Evolutionary conservation across 805 yeast species (phyloP).

Genomic region (Candida michaelii): DNA sequence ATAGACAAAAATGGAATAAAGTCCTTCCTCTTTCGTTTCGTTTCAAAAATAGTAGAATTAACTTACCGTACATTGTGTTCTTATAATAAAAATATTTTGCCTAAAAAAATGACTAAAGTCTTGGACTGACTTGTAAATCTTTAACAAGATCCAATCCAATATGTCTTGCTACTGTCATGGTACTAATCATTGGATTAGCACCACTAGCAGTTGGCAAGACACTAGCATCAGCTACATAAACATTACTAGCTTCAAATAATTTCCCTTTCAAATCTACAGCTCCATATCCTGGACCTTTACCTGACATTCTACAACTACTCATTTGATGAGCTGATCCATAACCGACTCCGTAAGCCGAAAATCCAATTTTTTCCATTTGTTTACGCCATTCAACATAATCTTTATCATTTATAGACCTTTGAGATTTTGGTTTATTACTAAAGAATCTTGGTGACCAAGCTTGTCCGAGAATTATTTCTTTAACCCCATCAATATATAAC

Average conservation of each 20-base stretch:
- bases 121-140: slow-evolving; percentile 27
- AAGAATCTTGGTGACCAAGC: slow-evolving; percentile 37
- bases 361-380: slow-evolving; percentile 24
- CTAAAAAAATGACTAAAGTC: slow-evolving; percentile 21
- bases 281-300: slow-evolving; percentile 43
- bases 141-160: slow-evolving; percentile 38
- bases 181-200: slow-evolving; percentile 52
- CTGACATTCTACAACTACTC: slow-evolving; percentile 52
- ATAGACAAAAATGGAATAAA: no score
- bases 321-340: slow-evolving; percentile 56
- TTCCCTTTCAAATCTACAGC: slow-evolving; percentile 47
- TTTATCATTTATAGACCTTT: slow-evolving; percentile 39
- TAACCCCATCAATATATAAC: slow-evolving; percentile 49
- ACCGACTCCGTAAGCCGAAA: slow-evolving; percentile 27
- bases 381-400: slow-evolving; percentile 44
- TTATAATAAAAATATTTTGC: no score
- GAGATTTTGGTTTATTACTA: slow-evolving; percentile 31
- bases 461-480: slow-evolving; percentile 39
- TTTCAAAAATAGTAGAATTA: no score
- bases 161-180: slow-evolving; percentile 48
- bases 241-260: slow-evolving; percentile 47
- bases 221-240: slow-evolving; percentile 51
- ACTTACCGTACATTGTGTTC: background rate
- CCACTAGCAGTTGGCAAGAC: slow-evolving; percentile 54
- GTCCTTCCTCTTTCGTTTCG: no score